phyloP scores from a whole-genome alignment of 1,284 basidiomycete genomes.

The Coniferiporia weirii region DNA sequence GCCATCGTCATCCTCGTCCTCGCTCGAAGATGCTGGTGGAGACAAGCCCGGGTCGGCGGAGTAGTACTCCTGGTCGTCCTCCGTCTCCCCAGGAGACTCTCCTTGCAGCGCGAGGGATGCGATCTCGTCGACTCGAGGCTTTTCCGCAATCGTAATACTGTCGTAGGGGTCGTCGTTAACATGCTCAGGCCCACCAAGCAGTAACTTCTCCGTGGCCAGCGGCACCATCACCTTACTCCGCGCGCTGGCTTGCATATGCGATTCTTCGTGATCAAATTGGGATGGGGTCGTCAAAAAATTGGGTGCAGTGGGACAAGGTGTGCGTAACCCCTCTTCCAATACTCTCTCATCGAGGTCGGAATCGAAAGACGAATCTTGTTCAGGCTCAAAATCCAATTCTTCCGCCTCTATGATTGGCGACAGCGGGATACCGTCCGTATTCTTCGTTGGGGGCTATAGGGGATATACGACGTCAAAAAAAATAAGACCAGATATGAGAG shows the following conservation, averaged over 20 bases:
- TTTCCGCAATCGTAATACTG: not conserved
- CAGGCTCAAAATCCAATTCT: not conserved
- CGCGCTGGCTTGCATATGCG: too few species aligned
- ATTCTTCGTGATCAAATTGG: too few species aligned
- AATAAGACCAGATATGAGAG: not conserved
- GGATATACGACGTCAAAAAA: not conserved
- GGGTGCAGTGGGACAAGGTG: not conserved
- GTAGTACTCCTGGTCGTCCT: conserved; percentile 5
- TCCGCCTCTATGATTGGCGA: conserved; percentile 5
- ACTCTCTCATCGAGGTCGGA: not conserved
- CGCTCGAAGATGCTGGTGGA: not conserved
- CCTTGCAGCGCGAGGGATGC: not conserved
- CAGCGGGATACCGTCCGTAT: conserved; percentile 1
- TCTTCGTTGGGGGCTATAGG: not conserved
- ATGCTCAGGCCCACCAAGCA: too few species aligned
- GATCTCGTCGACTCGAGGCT: not conserved
- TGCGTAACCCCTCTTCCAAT: not conserved
- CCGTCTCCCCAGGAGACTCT: not conserved
- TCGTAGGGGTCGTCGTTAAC: not conserved
- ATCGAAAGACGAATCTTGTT: not conserved
- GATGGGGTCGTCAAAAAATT: not conserved
- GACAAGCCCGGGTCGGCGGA: not conserved
- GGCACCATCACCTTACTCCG: too few species aligned
- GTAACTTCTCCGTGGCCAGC: too few species aligned
- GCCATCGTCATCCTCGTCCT: not conserved